These are phyloP conservation scores for Euryodendron excelsum DNA, from an alignment of 148 eudicot genomes.

Conservation along the genomic window DNA sequence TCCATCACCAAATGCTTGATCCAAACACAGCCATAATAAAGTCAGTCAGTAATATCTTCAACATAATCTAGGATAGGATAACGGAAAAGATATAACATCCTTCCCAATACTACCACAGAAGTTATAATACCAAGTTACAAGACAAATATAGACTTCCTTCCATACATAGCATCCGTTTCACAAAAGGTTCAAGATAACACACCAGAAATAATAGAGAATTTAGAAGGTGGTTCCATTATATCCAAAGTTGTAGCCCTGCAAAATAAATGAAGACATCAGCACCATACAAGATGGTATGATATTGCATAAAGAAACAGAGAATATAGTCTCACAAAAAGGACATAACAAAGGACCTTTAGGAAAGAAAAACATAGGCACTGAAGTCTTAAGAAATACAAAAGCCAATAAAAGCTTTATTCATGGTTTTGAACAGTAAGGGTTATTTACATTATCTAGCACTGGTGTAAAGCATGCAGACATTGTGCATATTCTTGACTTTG, in stretches of 20 bases:
- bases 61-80: not conserved
- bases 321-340: no score
- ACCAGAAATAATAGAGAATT: not conserved
- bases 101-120: not conserved
- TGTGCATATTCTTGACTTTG: constrained; percentile 81
- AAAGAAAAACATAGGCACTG: not conserved
- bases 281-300: not conserved
- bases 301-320: not conserved
- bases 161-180: not conserved
- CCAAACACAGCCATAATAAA: no score
- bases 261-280: constrained; percentile 13
- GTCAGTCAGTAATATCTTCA: no score
- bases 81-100: not conserved
- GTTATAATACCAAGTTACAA: not conserved
- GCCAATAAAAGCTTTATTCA: constrained; percentile 8
- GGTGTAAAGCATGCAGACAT: constrained; percentile 97
- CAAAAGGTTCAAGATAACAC: not conserved
- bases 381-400: not conserved
- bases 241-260: constrained; percentile 75
- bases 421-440: constrained; percentile 26
- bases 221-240: constrained; percentile 82
- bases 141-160: not conserved
- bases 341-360: no score
- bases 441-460: constrained; percentile 71
- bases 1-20: no score